A percentile compares a stretch with the other conserved stretches of the same genome.
These are phyloP conservation scores for Gilbertella persicaria DNA, from an alignment of 371 early-diverging fungal genomes.

Conservation along the genomic window DNA sequence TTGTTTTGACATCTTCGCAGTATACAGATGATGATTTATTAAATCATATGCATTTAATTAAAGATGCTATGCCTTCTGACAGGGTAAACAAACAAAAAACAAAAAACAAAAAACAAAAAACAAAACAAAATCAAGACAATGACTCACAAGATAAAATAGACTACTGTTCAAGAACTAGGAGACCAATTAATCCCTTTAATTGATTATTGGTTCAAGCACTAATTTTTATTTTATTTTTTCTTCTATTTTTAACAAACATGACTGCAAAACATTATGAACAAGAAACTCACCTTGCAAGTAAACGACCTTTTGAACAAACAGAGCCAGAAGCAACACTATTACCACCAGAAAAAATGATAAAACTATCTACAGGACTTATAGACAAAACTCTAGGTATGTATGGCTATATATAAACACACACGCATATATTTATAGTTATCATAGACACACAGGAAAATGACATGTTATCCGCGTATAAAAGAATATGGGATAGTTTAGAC, in stretches of 20 bases:
- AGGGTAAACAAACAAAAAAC: background rate
- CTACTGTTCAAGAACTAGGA: constrained; percentile 17
- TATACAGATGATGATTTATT: constrained; percentile 11
- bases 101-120: background rate
- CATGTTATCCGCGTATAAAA: constrained; percentile 15
- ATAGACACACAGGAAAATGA: background rate
- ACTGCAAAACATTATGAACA: constrained; percentile 5
- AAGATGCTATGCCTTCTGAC: constrained; percentile 6
- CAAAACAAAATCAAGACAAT: too few relatives aligned
- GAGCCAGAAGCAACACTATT: background rate
- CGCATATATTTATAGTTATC: background rate
- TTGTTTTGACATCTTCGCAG: constrained; percentile 16
- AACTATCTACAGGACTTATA: background rate
- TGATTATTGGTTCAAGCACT: constrained; percentile 14
- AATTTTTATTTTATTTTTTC: background rate
- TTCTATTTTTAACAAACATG: constrained; percentile 2
- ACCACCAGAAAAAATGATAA: constrained; percentile 3
- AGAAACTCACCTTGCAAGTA: background rate
- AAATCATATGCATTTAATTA: constrained; percentile 10
- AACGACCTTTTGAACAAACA: background rate
- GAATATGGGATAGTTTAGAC: constrained; percentile 21
- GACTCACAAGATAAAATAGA: too few relatives aligned
- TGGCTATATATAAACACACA: background rate
- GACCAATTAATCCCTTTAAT: constrained; percentile 14
- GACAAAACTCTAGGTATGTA: background rate